Conservation (phyloP, 768 basidiomycete genomes). For the Sistotremastrum suecicum region DNA sequence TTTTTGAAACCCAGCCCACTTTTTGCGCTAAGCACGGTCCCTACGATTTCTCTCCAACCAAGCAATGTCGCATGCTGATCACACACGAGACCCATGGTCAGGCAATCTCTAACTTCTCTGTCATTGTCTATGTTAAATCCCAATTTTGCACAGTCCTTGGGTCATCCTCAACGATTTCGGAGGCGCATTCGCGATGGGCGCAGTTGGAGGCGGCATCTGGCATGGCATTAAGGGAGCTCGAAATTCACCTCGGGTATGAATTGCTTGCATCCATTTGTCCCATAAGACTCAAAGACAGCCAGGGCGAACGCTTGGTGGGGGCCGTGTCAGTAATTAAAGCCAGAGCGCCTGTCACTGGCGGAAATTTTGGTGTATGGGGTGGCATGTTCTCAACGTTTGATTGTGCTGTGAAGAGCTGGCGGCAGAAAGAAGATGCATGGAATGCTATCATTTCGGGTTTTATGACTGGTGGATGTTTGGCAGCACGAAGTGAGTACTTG, state of each 20-base stretch:
- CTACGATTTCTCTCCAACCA: not conserved
- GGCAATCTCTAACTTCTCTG: conserved; percentile 11
- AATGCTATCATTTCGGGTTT: conserved; percentile 98
- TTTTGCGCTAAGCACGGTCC: too few species aligned
- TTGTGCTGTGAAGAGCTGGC: conserved; percentile 92
- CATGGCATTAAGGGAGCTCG: conserved; percentile 96
- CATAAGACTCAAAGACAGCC: conserved; percentile 1
- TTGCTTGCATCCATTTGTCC: not conserved
- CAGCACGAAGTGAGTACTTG: conserved; percentile 68
- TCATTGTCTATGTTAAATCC: not conserved
- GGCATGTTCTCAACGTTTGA: conserved; percentile 99
- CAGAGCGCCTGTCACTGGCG: conserved; percentile 93
- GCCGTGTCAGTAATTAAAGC: conserved; percentile 96
- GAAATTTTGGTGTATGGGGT: conserved; percentile 93
- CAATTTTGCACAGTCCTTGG: conserved; percentile 62
- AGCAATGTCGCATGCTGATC: conserved; percentile 78
- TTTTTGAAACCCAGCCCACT: too few species aligned
- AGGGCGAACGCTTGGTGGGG: conserved; percentile 92
- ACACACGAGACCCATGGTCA: conserved; percentile 87
- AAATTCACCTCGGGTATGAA: conserved; percentile 81
- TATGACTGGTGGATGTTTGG: conserved; percentile 94
- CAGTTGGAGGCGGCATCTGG: conserved; percentile 96
- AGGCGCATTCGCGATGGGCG: conserved; percentile 95
- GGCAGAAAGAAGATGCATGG: conserved; percentile 98
- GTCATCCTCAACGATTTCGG: conserved; percentile 98